phyloP scores from a whole-genome alignment of 495 filamentous ascomycete genomes.

The Hypomontagnella submonticulosa region DNA sequence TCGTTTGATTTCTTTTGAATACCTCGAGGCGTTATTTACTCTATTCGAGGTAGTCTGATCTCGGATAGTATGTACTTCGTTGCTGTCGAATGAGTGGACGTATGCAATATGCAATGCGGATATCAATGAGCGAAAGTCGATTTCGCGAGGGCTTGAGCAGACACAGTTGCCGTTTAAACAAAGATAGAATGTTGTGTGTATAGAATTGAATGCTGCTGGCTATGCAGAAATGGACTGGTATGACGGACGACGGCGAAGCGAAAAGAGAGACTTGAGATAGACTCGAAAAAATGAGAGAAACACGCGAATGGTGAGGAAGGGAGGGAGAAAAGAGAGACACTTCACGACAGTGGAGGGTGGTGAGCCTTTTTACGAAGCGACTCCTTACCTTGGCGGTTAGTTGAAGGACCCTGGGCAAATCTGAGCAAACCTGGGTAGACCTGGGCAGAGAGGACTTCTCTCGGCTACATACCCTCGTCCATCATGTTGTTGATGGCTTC shows the following conservation, averaged over 20 bases:
- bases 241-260: conserved; percentile 46
- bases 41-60: conserved; percentile 45
- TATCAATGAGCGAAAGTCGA: conserved; percentile 60
- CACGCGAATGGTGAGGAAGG: conserved; percentile 39
- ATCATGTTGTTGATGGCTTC: conserved; percentile 32
- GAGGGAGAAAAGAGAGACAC: conserved; percentile 35
- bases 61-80: conserved; percentile 46
- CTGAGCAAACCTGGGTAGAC: conserved; percentile 3
- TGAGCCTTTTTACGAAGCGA: conserved; percentile 41
- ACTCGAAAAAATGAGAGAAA: conserved; percentile 42
- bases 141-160: conserved; percentile 54
- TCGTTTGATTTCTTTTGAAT: conserved; percentile 21
- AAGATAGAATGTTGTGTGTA: conserved; percentile 40
- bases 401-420: conserved; percentile 19
- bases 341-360: conserved; percentile 31
- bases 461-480: conserved; percentile 19
- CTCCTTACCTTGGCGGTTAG: conserved; percentile 40
- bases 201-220: conserved; percentile 48
- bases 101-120: conserved; percentile 46
- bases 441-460: not conserved
- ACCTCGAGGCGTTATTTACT: conserved; percentile 31
- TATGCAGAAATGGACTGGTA: conserved; percentile 43
- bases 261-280: conserved; percentile 51
- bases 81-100: conserved; percentile 49
- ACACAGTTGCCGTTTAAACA: conserved; percentile 55